These are phyloP conservation scores for Cyberlindnera euphorbiae DNA, from an alignment of 805 yeast genomes.

Conservation along the genomic window DNA sequence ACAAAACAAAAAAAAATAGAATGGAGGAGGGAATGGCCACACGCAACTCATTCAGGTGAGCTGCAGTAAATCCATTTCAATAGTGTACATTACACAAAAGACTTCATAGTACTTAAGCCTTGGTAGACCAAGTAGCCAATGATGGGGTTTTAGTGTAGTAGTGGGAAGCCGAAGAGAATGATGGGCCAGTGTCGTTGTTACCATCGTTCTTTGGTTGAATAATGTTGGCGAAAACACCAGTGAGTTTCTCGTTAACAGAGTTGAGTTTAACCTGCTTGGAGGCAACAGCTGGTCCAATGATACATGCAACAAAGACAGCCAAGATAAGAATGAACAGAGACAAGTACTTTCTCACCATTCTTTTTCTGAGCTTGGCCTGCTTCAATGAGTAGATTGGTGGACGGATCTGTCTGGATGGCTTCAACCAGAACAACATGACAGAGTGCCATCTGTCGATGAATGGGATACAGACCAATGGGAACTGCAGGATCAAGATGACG, in stretches of 20 bases:
- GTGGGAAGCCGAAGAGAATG: conserved; percentile 30
- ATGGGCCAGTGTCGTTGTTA: conserved; percentile 78
- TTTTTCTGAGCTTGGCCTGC: conserved; percentile 92
- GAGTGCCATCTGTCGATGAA: conserved; percentile 96
- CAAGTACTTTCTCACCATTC: conserved; percentile 95
- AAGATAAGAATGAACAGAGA: conserved; percentile 70
- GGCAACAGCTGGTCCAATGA: conserved; percentile 91
- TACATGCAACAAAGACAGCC: conserved; percentile 63
- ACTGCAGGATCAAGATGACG: conserved; percentile 76
- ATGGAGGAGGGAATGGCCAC: background rate
- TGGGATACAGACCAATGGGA: conserved; percentile 84
- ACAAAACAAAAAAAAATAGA: background rate
- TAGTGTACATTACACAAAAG: conserved; percentile 3
- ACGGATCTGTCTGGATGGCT: conserved; percentile 93
- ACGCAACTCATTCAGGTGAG: too few species aligned
- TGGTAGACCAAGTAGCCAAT: conserved; percentile 53
- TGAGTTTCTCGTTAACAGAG: background rate
- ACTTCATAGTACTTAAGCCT: conserved; percentile 26
- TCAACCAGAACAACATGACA: conserved; percentile 97
- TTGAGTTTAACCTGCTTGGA: conserved; percentile 44
- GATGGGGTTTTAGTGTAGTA: conserved; percentile 49
- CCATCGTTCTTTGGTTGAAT: conserved; percentile 83
- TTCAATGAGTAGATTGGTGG: conserved; percentile 97
- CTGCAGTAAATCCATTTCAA: too few species aligned
- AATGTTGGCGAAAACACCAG: conserved; percentile 26